These are phyloP conservation scores for Somion occarium DNA, from an alignment of 1,284 basidiomycete genomes.

Conservation along the genomic window DNA sequence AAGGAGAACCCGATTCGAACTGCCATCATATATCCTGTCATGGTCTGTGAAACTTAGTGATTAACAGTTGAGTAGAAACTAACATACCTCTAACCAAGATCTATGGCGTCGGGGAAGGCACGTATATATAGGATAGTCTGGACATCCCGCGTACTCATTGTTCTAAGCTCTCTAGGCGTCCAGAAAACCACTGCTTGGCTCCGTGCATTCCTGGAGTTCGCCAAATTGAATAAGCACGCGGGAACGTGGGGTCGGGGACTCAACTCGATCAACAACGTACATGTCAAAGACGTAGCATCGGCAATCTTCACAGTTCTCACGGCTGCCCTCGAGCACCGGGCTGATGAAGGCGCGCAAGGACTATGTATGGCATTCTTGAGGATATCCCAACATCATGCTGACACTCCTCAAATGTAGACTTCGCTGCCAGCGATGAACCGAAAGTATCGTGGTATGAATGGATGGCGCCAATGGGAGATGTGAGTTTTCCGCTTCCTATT, in stretches of 20 bases:
- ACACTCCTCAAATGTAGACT: neutral
- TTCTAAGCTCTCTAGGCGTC: too few relatives aligned
- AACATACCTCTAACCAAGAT: too few relatives aligned
- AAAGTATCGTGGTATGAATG: slow-evolving; percentile 24
- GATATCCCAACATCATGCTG: neutral
- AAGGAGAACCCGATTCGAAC: slow-evolving; percentile 38
- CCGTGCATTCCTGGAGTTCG: slow-evolving; percentile 29
- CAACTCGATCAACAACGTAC: slow-evolving; percentile 34
- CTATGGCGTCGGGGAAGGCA: slow-evolving; percentile 36
- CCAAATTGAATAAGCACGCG: slow-evolving; percentile 26
- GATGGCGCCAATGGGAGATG: slow-evolving; percentile 33
- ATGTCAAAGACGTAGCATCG: slow-evolving; percentile 33
- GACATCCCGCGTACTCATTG: neutral
- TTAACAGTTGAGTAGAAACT: too few relatives aligned
- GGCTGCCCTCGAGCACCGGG: slow-evolving; percentile 33
- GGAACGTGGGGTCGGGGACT: slow-evolving; percentile 37
- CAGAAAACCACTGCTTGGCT: slow-evolving; percentile 31
- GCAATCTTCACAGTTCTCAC: slow-evolving; percentile 31
- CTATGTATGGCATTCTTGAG: slow-evolving; percentile 25
- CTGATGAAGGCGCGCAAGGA: slow-evolving; percentile 35
- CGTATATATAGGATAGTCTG: slow-evolving; percentile 2
- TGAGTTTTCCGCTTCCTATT: slow-evolving; percentile 13
- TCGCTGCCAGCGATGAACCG: slow-evolving; percentile 11
- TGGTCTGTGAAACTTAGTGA: too few relatives aligned
- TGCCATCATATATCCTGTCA: slow-evolving; percentile 32